Conservation (phyloP, 2,329 filamentous ascomycete genomes). For the Verticillium nonalfalfae region DNA sequence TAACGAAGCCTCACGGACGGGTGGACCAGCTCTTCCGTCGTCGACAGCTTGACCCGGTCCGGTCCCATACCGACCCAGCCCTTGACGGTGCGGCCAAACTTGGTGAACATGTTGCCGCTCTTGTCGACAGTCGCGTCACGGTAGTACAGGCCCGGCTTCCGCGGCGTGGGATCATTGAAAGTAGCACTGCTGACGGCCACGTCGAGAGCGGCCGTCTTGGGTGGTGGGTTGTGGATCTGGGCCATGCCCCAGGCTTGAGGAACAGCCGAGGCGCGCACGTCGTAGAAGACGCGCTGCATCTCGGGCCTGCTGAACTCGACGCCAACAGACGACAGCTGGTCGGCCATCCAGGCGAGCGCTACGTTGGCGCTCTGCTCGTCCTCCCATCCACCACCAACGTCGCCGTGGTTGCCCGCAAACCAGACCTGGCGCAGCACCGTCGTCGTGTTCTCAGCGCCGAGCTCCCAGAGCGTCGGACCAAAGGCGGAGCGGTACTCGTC, state of each 20-base stretch:
- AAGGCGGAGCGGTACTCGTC: conserved; percentile 39
- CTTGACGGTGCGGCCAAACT: neutral
- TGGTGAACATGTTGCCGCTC: neutral
- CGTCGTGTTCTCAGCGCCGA: conserved; percentile 2
- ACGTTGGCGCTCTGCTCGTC: conserved; percentile 16
- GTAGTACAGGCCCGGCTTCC: conserved; percentile 16
- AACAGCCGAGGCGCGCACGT: conserved; percentile 2
- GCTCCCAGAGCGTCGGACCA: conserved; percentile 19
- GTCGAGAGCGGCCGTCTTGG: conserved; percentile 5
- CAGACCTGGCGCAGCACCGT: conserved; percentile 22
- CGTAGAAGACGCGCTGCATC: conserved; percentile 14
- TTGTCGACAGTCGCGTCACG: conserved; percentile 4
- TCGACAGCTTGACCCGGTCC: neutral
- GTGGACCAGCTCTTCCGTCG: conserved; percentile 21
- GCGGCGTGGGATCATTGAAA: conserved; percentile 1
- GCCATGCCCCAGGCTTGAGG: conserved; percentile 12
- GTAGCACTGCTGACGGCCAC: neutral
- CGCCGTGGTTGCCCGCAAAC: conserved; percentile 56
- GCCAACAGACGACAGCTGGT: conserved; percentile 14
- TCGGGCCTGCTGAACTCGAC: conserved; percentile 15
- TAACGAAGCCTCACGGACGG: conserved; percentile 23
- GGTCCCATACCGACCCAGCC: neutral
- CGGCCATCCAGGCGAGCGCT: conserved; percentile 16
- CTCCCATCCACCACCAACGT: conserved; percentile 52
- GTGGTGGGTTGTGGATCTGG: conserved; percentile 9